Conservation (phyloP, 768 basidiomycete genomes). For the Termitomyces sp. region DNA sequence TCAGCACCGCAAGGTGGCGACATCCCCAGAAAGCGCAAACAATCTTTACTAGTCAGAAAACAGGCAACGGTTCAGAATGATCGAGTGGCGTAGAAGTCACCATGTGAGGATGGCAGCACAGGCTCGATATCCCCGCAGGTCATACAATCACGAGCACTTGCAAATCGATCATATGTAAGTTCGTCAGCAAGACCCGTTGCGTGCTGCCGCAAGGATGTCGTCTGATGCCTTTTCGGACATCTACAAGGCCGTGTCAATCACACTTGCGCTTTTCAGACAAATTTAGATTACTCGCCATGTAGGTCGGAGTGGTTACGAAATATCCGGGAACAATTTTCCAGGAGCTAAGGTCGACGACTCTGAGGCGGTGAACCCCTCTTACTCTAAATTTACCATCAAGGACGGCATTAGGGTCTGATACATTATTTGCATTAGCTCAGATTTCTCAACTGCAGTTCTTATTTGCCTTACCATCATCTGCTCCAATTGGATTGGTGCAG, state of each 20-base stretch:
- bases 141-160: too few species aligned
- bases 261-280: background rate
- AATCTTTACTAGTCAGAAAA: too few species aligned
- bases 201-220: constrained; percentile 19
- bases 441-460: background rate
- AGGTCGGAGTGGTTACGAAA: constrained; percentile 27
- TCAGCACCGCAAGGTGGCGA: too few species aligned
- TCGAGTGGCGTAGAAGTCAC: too few species aligned
- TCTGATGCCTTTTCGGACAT: constrained; percentile 29
- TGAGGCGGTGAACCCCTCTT: constrained; percentile 23
- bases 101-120: too few species aligned
- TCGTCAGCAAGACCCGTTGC: too few species aligned
- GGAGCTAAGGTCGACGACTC: constrained; percentile 28
- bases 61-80: too few species aligned
- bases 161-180: too few species aligned
- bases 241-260: constrained; percentile 5
- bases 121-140: too few species aligned
- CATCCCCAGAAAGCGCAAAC: too few species aligned
- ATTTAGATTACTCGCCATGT: constrained; percentile 21
- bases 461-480: constrained; percentile 17
- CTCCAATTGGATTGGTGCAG: constrained; percentile 27
- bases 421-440: background rate
- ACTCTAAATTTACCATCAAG: constrained; percentile 28
- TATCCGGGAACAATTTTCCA: constrained; percentile 28
- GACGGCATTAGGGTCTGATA: constrained; percentile 24